phyloP scores from a whole-genome alignment of 2,329 filamentous ascomycete species.

The Penicillium sp. region DNA sequence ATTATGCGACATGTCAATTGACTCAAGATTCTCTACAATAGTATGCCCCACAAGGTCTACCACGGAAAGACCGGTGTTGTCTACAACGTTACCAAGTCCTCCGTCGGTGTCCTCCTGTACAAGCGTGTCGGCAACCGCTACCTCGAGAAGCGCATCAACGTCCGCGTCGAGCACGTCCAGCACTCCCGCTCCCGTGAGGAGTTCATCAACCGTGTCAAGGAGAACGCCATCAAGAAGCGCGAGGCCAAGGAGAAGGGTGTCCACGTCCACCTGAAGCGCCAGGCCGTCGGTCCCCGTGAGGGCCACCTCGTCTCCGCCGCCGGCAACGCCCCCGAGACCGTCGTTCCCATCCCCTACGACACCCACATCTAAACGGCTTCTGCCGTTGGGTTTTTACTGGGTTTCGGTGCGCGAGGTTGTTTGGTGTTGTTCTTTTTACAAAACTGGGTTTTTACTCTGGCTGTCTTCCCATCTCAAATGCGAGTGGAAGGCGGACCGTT shows the following conservation, averaged over 20 bases:
- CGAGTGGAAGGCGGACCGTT: constrained; percentile 33
- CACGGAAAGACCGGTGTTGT: constrained; percentile 98
- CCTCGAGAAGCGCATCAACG: constrained; percentile 99
- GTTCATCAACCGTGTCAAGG: constrained; percentile 95
- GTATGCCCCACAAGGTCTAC: constrained; percentile 99
- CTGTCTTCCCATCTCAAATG: constrained; percentile 28
- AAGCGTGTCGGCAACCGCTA: constrained; percentile 99
- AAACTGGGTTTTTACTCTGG: constrained; percentile 34
- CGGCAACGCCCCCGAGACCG: constrained; percentile 86
- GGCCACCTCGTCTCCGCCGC: constrained; percentile 76
- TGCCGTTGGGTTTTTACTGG: constrained; percentile 24
- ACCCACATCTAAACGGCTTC: constrained; percentile 80
- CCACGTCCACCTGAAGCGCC: constrained; percentile 90
- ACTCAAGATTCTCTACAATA: constrained; percentile 41
- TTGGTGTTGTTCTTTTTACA: constrained; percentile 37
- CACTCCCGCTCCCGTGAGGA: constrained; percentile 95
- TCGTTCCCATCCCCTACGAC: constrained; percentile 92
- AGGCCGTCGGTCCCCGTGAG: constrained; percentile 76
- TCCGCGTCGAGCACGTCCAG: constrained; percentile 95
- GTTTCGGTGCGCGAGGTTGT: constrained; percentile 39
- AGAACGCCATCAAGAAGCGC: constrained; percentile 89
- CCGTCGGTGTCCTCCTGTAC: constrained; percentile 98
- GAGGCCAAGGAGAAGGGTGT: constrained; percentile 88
- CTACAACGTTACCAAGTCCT: constrained; percentile 99
- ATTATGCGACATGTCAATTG: constrained; percentile 14